Evolutionary conservation across 179 eudicot species (phyloP).

Genomic region (Beta corolliflora): DNA sequence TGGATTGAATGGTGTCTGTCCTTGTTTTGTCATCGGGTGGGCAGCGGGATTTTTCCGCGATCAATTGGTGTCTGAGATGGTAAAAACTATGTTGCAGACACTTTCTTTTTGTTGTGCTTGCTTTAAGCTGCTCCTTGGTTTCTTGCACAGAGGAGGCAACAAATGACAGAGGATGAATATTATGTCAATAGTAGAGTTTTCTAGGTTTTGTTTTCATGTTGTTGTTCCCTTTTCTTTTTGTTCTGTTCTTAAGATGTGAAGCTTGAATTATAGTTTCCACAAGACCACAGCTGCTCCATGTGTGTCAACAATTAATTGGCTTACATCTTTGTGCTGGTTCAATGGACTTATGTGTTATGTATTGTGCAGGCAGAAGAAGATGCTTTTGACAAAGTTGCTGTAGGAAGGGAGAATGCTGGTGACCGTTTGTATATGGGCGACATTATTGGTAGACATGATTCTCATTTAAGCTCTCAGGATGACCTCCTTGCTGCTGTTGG

Average conservation of each 20-base stretch:
- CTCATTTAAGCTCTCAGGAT: conserved; percentile 30
- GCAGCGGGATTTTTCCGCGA: background rate
- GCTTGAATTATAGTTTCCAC: background rate
- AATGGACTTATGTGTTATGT: conserved; percentile 3
- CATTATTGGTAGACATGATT: conserved; percentile 36
- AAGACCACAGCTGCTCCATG: background rate
- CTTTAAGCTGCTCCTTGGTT: background rate
- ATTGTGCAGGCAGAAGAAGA: conserved; percentile 74
- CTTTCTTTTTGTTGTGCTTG: background rate
- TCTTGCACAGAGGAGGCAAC: background rate
- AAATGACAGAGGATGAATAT: background rate
- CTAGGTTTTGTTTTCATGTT: background rate
- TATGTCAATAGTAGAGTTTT: background rate
- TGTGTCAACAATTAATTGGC: background rate
- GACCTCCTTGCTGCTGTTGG: conserved; percentile 28
- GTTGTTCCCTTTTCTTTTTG: background rate
- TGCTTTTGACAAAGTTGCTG: conserved; percentile 70
- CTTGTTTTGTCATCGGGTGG: background rate
- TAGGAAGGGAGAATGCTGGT: conserved; percentile 54
- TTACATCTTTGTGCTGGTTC: background rate
- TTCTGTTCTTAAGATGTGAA: background rate
- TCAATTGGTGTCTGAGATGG: background rate
- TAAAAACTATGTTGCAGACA: background rate
- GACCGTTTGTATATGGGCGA: conserved; percentile 62
- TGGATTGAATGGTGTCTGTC: background rate